A percentile compares a stretch with the other conserved stretches of the same genome.
These are phyloP conservation scores for Colletotrichum sp. DNA, from an alignment of 2,329 filamentous ascomycete species.

Conservation along the genomic window DNA sequence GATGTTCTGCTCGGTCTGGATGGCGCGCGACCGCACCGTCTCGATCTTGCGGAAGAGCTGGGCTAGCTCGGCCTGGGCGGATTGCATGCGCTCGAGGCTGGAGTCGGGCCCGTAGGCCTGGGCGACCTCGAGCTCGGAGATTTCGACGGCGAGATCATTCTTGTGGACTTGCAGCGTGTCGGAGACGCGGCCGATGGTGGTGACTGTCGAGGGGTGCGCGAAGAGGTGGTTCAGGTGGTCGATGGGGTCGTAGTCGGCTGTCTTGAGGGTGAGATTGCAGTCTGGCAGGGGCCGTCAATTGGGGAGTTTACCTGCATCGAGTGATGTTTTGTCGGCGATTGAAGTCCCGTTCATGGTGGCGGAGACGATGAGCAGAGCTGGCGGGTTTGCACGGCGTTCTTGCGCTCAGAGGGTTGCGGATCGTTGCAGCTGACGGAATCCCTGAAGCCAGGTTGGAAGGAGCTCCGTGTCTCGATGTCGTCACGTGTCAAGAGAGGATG, in stretches of 20 bases:
- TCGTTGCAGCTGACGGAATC: constrained; percentile 6
- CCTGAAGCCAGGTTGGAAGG: background rate
- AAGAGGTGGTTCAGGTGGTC: constrained; percentile 94
- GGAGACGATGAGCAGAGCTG: background rate
- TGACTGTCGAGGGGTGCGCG: constrained; percentile 83
- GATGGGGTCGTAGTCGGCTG: constrained; percentile 87
- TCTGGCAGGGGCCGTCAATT: background rate
- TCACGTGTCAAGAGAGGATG: constrained; percentile 12
- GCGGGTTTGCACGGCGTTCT: background rate
- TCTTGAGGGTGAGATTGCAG: constrained; percentile 24
- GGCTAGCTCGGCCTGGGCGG: constrained; percentile 86
- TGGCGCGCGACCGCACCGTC: constrained; percentile 84
- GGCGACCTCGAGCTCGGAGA: constrained; percentile 73
- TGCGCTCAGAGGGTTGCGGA: background rate
- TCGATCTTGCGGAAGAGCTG: constrained; percentile 95
- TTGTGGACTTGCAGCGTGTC: constrained; percentile 75
- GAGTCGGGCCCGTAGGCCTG: constrained; percentile 88
- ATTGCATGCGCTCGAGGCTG: constrained; percentile 89
- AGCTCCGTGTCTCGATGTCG: constrained; percentile 14
- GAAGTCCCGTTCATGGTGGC: constrained; percentile 43
- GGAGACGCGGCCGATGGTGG: constrained; percentile 78
- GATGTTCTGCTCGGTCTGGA: constrained; percentile 93
- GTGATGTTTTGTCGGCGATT: constrained; percentile 38
- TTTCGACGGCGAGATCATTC: constrained; percentile 81
- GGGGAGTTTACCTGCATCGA: constrained; percentile 48